Percentiles rank a stretch among this genome's conserved stretches.
Evolutionary conservation across 352 stramenopile species (phyloP).

Genomic region (Globisporangium irregulare): DNA sequence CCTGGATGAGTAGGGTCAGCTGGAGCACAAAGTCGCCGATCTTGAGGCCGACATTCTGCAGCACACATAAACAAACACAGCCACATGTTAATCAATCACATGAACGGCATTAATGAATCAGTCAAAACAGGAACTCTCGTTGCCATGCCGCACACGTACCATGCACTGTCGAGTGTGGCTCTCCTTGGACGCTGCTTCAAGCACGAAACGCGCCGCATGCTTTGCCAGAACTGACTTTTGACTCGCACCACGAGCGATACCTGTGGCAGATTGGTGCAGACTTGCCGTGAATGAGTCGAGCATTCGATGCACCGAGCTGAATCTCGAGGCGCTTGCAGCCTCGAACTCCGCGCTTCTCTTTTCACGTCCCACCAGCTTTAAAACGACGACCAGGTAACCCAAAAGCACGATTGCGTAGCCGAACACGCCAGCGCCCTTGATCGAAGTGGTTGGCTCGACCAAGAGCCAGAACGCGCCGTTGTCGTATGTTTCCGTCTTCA

Average conservation of each 20-base stretch:
- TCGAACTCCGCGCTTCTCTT: background rate
- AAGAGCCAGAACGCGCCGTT: constrained; percentile 39
- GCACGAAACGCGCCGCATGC: background rate
- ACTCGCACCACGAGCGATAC: background rate
- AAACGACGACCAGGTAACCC: constrained; percentile 27
- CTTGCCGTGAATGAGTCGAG: background rate
- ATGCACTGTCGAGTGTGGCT: background rate
- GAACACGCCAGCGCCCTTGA: constrained; percentile 17
- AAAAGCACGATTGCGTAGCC: constrained; percentile 19
- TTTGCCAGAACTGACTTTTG: background rate
- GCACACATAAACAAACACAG: background rate
- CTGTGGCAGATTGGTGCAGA: background rate
- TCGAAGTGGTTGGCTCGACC: constrained; percentile 20
- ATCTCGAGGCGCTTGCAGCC: background rate
- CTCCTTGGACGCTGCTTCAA: background rate
- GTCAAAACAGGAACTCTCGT: background rate
- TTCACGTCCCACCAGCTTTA: background rate
- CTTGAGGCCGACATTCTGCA: background rate
- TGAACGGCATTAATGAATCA: no score
- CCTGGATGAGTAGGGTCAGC: background rate
- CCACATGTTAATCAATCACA: background rate
- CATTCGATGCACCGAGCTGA: background rate
- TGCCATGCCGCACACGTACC: background rate
- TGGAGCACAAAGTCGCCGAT: background rate
- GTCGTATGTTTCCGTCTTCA: constrained; percentile 29